Base-by-base conservation (phyloP, 2,329 filamentous ascomycete species). In the Tricladium varicosporioides region DNA sequence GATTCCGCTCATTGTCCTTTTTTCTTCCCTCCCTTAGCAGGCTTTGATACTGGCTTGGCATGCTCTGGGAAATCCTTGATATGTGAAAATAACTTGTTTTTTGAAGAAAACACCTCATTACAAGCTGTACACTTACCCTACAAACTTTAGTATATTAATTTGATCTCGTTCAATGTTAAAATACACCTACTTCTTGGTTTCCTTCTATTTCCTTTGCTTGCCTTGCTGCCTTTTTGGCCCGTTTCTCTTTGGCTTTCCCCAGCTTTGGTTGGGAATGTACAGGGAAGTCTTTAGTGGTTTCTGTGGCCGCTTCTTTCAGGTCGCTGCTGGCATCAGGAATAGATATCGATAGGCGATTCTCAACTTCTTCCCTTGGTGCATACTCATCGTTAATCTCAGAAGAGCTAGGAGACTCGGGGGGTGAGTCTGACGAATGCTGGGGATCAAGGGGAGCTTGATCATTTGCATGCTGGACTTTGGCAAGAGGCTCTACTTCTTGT, bases 1-100 rank as follows among this genome's bases (percentile, higher is more conserved):
- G 7, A 27, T 27, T 7, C 22, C 22, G 7, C 32, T 53, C 46
- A 57, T 22, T 53, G 54, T 15, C 57, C 65, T 22, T 51, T 65
- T 13, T 61, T 65, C 52, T 61, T 66, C n/a, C 22, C 22, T 27
- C 59, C 60, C 40, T 64, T 69, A 9, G n/a, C 51, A 19, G 40
- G 31, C 47, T 67, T 66, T 31, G 64, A 16, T 19, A 73, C 63
- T 11, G 74, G 74, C 51, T 81, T 79, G 5, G 81, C 83, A 73
- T 88, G 85, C 18, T 71, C 70, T 7, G 22, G 22, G 16, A 77
- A 69, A 19, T 81, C 76, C 63, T 81, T 79, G 52, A 89, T 75
- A 71, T 89, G 86, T 58, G 80, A 73, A 66, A 87, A 87, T 36
- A 89, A 67, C 60, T 80, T 80, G n/a, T 76, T 85, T 61, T 82